These are phyloP conservation scores for Sporisorium exsertum DNA, from an alignment of 1,284 basidiomycete genomes.

Conservation along the genomic window DNA sequence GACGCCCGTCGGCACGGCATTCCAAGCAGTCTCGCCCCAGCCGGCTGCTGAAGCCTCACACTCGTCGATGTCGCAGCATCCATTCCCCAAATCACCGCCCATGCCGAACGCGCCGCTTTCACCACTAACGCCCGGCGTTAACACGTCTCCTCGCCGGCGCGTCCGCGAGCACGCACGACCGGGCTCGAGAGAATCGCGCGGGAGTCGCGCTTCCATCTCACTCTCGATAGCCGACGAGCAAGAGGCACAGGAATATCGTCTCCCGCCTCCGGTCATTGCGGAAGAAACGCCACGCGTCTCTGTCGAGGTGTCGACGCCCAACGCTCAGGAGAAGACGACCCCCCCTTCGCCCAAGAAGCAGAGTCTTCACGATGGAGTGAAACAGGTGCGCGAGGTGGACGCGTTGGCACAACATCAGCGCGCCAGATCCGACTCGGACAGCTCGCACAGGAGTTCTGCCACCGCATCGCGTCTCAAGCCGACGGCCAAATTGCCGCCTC, in stretches of 20 bases:
- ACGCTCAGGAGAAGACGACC: background rate
- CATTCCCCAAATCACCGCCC: conserved; percentile 31
- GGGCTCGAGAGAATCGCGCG: conserved; percentile 25
- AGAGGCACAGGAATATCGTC: conserved; percentile 21
- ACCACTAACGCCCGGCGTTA: conserved; percentile 17
- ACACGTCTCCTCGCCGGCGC: conserved; percentile 27
- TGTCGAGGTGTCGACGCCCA: conserved; percentile 11
- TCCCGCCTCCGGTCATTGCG: conserved; percentile 22
- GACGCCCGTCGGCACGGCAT: conserved; percentile 28
- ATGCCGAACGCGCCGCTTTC: conserved; percentile 18
- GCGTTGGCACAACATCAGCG: conserved; percentile 22
- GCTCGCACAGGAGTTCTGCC: conserved; percentile 38
- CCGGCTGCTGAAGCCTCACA: background rate
- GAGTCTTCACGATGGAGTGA: background rate
- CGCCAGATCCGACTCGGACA: conserved; percentile 48
- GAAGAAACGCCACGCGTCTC: conserved; percentile 38
- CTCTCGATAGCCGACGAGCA: conserved; percentile 48
- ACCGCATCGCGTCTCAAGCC: conserved; percentile 22
- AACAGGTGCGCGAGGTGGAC: conserved; percentile 11
- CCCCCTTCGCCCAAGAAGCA: conserved; percentile 10
- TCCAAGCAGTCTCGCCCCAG: conserved; percentile 6
- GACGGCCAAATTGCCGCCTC: background rate
- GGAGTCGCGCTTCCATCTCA: conserved; percentile 36
- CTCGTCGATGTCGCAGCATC: conserved; percentile 10
- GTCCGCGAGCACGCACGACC: conserved; percentile 14